Percentiles rank a stretch among this genome's conserved stretches.
Conservation (phyloP, 2,329 filamentous ascomycete genomes). For the Fusarium gaditjirri region DNA sequence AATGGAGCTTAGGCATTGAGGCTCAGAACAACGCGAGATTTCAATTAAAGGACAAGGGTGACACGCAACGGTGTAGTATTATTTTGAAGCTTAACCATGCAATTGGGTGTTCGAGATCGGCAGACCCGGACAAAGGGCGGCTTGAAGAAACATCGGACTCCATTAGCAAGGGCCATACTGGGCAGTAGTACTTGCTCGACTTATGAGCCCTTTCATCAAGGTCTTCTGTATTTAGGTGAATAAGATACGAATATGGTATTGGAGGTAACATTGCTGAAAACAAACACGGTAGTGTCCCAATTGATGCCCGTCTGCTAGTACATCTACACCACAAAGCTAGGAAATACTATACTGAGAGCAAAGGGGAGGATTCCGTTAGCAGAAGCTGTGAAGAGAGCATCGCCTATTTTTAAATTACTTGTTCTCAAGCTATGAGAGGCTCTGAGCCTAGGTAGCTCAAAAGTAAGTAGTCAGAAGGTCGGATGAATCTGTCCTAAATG, state of each 20-base stretch:
- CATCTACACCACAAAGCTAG: not conserved
- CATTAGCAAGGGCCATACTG: accelerated
- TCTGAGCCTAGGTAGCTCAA: not conserved
- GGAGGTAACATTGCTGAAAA: not conserved
- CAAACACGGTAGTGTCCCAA: constrained; percentile 1
- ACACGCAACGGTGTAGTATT: not conserved
- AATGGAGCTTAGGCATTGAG: constrained; percentile 6
- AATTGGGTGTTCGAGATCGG: not conserved
- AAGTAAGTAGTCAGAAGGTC: too few relatives aligned
- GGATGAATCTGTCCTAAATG: too few relatives aligned
- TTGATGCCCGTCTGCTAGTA: not conserved
- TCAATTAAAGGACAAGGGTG: not conserved
- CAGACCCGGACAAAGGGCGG: not conserved
- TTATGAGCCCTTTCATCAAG: constrained; percentile 1
- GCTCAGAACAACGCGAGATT: constrained; percentile 10
- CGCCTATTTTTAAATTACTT: not conserved
- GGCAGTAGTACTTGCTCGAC: not conserved
- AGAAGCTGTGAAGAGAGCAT: not conserved
- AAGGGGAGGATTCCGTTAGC: constrained; percentile 10
- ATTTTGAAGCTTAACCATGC: not conserved
- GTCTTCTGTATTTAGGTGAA: too few relatives aligned
- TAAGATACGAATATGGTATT: not conserved
- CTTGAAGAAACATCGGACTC: accelerated
- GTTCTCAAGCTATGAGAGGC: too few relatives aligned
- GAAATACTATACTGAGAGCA: not conserved